Conservation (phyloP, 306 rosid genomes). For the Crotalaria pallida region DNA sequence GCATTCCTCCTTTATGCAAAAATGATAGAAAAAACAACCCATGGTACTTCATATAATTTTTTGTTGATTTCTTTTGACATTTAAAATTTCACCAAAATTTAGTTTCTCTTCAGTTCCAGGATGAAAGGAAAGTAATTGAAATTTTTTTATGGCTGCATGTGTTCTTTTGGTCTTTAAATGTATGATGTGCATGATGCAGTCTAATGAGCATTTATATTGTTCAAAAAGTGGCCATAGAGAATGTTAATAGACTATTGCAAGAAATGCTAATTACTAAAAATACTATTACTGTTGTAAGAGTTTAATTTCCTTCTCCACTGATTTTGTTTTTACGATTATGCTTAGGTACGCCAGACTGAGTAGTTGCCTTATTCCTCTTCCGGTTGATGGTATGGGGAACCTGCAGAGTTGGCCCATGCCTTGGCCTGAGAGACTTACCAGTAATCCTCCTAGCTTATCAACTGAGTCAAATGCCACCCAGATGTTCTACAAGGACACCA, state of each 20-base stretch:
- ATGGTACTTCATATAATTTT: conserved; percentile 43
- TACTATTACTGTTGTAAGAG: background rate
- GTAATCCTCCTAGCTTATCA: conserved; percentile 53
- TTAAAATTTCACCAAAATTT: background rate
- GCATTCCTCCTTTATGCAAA: conserved; percentile 56
- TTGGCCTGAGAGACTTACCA: conserved; percentile 71
- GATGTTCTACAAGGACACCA: conserved; percentile 46
- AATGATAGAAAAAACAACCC: conserved; percentile 37
- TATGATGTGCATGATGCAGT: background rate
- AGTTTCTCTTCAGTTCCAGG: background rate
- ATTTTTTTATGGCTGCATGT: background rate
- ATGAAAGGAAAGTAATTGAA: background rate
- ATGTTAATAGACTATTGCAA: background rate
- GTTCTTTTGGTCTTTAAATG: background rate
- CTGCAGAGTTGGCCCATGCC: conserved; percentile 58
- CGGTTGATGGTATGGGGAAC: conserved; percentile 41
- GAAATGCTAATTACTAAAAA: background rate
- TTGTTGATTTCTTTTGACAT: background rate
- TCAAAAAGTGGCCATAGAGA: background rate
- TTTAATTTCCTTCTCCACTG: background rate
- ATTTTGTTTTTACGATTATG: conserved; percentile 26
- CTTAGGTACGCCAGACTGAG: conserved; percentile 55
- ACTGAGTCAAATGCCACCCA: conserved; percentile 25
- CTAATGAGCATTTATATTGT: background rate
- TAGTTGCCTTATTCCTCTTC: conserved; percentile 54